Evolutionary conservation across 352 stramenopile genomes (phyloP), one percentile per base, ranked within the genome.

Genomic region (Globisporangium cylindrosporum): DNA sequence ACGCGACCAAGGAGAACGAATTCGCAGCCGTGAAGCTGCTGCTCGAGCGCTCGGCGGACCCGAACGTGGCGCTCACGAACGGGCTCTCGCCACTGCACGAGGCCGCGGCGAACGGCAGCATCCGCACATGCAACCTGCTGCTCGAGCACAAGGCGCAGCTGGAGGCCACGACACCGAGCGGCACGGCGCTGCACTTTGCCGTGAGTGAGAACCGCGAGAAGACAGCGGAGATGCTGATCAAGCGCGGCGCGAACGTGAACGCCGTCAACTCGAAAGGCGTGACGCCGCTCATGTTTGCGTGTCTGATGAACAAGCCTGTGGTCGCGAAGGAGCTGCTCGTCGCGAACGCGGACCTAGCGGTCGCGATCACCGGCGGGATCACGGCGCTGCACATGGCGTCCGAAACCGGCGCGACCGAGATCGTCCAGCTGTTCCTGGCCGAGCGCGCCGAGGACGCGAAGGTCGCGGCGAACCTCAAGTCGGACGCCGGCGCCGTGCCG

Each of bases 161-260:
- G 5, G 82, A 93, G 38, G 80, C 83, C 12, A 74, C 72, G 12
- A 91, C 82, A 10, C 84, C 81, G 63, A 91, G 89, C 65, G 86
- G 86, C 73, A 94, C 82, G 57, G 71, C 86, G 24, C 64, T 94
- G 72, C 86, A 94, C 70, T 89, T 92, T 67, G 86, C 86, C 10
- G 86, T 94, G 61, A 94, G 86, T 68, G 86, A 94, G 75, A 78
- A 83, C 70, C 82, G 82, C 27, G 84, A 92, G 74, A 91, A 93
- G 75, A 89, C 84, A 1, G 77, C 90, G n/a, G 76, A 80, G 18
- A 74, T 83, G 65, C 75, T 94, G 18, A 66, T 94, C 53, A 48
- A 70, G 54, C 77, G 82, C 32, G 82, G 83, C 14, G 86, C 86
- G 9, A 81, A 93, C 62, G 78, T 88, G 0, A 80, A 94, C 65